phyloP scores from a whole-genome alignment of 1,284 basidiomycete genomes.

The Irpex sp. region DNA sequence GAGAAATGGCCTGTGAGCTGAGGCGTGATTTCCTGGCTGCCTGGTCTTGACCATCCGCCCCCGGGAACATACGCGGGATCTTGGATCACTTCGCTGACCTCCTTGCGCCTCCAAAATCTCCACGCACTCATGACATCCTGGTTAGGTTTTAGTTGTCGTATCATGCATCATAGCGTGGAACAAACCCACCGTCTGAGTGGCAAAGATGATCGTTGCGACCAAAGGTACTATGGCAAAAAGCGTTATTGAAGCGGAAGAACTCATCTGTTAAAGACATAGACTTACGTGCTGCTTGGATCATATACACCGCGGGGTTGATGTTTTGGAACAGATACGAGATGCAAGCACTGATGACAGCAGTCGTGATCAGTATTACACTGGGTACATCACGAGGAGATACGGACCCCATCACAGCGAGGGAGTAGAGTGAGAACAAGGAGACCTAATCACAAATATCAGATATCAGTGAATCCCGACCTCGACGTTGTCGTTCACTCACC shows the following conservation, averaged over 20 bases:
- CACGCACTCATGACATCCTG: slow-evolving; percentile 4
- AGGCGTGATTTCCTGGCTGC: slow-evolving; percentile 4
- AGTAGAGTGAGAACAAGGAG: slow-evolving; percentile 41
- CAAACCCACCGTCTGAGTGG: slow-evolving; percentile 9
- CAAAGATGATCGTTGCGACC: slow-evolving; percentile 8
- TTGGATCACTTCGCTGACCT: background rate
- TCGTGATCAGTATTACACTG: background rate
- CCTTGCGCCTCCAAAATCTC: slow-evolving; percentile 2
- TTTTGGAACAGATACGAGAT: slow-evolving; percentile 36
- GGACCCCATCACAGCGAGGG: slow-evolving; percentile 39
- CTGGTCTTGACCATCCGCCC: slow-evolving; percentile 12
- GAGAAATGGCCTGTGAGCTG: slow-evolving; percentile 4
- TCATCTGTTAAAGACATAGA: slow-evolving; percentile 1
- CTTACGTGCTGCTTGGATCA: slow-evolving; percentile 50
- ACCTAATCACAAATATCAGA: slow-evolving; percentile 28
- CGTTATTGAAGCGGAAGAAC: background rate
- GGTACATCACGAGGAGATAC: slow-evolving; percentile 17
- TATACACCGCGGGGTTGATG: slow-evolving; percentile 36
- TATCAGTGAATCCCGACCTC: background rate
- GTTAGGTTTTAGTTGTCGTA: background rate
- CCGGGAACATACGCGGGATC: slow-evolving; percentile 6
- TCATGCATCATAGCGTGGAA: slow-evolving; percentile 2
- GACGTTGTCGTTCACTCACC: slow-evolving; percentile 15
- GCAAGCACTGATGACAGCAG: slow-evolving; percentile 31
- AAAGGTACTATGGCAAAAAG: slow-evolving; percentile 9